Percentiles rank a stretch among this genome's conserved stretches.
These are phyloP conservation scores for Hermanozyma aechmeae DNA, from an alignment of 805 yeast genomes.

Conservation along the genomic window DNA sequence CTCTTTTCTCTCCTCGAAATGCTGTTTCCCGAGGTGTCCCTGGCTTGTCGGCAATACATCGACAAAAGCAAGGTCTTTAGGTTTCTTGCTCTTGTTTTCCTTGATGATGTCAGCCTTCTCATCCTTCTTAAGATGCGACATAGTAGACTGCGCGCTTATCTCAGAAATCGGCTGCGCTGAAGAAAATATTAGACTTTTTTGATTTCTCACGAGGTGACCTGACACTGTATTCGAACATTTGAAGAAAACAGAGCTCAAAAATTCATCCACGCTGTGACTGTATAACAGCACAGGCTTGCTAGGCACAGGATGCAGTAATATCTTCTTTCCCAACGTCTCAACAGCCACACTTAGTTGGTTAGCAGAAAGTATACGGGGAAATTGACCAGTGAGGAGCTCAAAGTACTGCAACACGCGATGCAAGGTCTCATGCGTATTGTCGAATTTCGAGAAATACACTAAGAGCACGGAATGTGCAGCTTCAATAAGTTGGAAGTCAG, in stretches of 20 bases:
- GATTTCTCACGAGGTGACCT: conserved; percentile 15
- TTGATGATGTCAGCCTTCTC: conserved; percentile 13
- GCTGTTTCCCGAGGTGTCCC: no score
- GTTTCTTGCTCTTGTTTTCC: conserved; percentile 22
- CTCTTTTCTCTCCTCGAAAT: conserved; percentile 14
- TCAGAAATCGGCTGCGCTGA: conserved; percentile 32
- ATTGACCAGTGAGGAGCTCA: conserved; percentile 40
- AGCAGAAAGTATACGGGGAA: conserved; percentile 46
- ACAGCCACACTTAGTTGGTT: conserved; percentile 50
- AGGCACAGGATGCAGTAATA: conserved; percentile 17
- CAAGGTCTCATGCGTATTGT: conserved; percentile 8
- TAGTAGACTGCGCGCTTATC: conserved; percentile 26
- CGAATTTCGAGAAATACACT: conserved; percentile 22
- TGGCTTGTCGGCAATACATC: conserved; percentile 8
- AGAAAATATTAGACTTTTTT: conserved; percentile 9
- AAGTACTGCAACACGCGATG: conserved; percentile 29
- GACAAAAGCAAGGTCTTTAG: conserved; percentile 14
- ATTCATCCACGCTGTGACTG: conserved; percentile 18
- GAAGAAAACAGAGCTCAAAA: conserved; percentile 34
- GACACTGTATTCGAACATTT: conserved; percentile 28
- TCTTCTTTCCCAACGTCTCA: conserved; percentile 41
- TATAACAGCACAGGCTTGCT: conserved; percentile 3
- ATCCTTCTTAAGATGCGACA: conserved; percentile 19
- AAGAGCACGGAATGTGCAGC: conserved; percentile 53
- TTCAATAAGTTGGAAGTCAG: conserved; percentile 35